These are phyloP conservation scores for Termitomyces sp. DNA, from an alignment of 768 basidiomycete genomes.

Conservation along the genomic window DNA sequence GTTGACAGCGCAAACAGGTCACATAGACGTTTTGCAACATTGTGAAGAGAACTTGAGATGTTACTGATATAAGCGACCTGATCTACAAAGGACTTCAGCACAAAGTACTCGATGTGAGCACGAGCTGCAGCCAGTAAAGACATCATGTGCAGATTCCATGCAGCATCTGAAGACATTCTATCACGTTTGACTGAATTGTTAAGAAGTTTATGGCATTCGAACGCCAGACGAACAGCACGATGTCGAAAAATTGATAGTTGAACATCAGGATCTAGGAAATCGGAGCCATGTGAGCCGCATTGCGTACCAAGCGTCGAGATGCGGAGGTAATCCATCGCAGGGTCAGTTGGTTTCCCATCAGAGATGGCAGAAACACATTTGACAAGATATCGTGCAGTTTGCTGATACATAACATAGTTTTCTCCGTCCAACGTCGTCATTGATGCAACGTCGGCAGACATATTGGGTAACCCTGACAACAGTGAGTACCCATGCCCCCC, in stretches of 20 bases:
- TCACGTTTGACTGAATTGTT: conserved; percentile 1
- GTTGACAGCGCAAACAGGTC: conserved; percentile 16
- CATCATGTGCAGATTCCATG: conserved; percentile 23
- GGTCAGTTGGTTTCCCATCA: background rate
- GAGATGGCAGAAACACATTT: conserved; percentile 11
- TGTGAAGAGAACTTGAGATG: conserved; percentile 11
- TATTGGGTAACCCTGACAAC: conserved; percentile 17
- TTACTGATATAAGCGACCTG: conserved; percentile 5
- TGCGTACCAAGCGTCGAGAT: background rate
- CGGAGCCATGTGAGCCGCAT: conserved; percentile 2
- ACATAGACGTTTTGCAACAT: background rate
- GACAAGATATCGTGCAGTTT: conserved; percentile 20
- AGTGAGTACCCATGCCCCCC: conserved; percentile 20
- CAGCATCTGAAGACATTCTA: conserved; percentile 8
- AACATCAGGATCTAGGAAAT: conserved; percentile 11
- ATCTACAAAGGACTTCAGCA: conserved; percentile 15
- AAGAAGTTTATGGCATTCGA: conserved; percentile 11
- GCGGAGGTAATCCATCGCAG: conserved; percentile 8
- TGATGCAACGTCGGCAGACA: conserved; percentile 14
- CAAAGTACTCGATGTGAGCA: conserved; percentile 18
- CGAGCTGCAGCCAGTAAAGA: conserved; percentile 17
- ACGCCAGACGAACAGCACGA: conserved; percentile 16
- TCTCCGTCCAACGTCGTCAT: conserved; percentile 20
- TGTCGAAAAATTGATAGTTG: conserved; percentile 17
- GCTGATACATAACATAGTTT: conserved; percentile 19